phyloP scores from a whole-genome alignment of 2,329 filamentous ascomycete genomes.

The Chaetothyriales sp. region DNA sequence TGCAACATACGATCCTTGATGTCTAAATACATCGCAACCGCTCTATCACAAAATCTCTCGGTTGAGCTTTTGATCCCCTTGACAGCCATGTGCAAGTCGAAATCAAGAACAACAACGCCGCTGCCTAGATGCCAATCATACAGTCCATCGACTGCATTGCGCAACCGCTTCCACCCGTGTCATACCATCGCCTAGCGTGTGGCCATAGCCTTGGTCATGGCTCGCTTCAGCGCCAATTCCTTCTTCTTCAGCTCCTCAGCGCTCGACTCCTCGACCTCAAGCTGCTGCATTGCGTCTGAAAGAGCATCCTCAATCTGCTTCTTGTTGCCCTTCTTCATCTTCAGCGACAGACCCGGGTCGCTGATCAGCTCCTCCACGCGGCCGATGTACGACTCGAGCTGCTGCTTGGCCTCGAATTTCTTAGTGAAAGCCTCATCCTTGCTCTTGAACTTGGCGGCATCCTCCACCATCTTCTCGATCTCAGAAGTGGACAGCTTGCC shows the following conservation, averaged over 20 bases:
- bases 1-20: too few relatives aligned
- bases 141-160: neutral
- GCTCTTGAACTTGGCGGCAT: conserved; percentile 97
- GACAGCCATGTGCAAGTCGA: neutral
- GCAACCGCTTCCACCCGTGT: neutral
- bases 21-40: neutral
- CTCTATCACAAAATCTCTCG: neutral
- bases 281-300: conserved; percentile 91
- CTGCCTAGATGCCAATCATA: neutral
- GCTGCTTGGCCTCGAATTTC: conserved; percentile 97
- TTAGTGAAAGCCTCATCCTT: conserved; percentile 98
- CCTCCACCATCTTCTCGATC: conserved; percentile 95
- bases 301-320: conserved; percentile 98
- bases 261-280: conserved; percentile 82
- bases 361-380: conserved; percentile 98
- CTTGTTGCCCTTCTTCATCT: conserved; percentile 98
- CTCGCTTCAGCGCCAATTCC: conserved; percentile 92
- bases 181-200: conserved; percentile 49
- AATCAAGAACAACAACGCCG: neutral
- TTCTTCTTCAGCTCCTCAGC: conserved; percentile 99
- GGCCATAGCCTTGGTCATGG: conserved; percentile 96
- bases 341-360: conserved; percentile 86
- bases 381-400: conserved; percentile 97
- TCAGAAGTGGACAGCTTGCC: conserved; percentile 89
- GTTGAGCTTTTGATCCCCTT: neutral